Base-by-base conservation (phyloP, 768 basidiomycete genomes). In the Phaeotremella fagi region DNA sequence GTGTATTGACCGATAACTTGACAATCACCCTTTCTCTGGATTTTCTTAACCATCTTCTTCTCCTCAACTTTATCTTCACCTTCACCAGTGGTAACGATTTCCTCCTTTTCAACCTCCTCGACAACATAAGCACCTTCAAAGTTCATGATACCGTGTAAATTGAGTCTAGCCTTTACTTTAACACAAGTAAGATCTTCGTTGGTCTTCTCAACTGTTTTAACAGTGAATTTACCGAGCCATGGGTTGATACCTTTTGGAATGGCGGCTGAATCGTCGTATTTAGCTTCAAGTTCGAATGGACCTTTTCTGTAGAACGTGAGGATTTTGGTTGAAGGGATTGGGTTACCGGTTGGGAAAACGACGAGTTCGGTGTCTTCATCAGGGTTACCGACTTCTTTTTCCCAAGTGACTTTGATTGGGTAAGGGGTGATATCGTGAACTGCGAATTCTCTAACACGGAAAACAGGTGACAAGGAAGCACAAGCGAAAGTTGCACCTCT, bases 401-500 rank as follows among this genome's bases (percentile, higher is more conserved):
- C 82, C 95, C 95, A 98, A 44, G 83, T 82, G 52, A 94, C 84
- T 75, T 86, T 91, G 82, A 98, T 83, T 15, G 90, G 84, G 79
- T 88, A 95, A 41, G 83, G 80, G 51, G 85, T 81, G 76, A 88
- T 83, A 75, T 99, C 95, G 72, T 84, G 82, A 55, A 90, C 78
- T 68, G 83, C 79, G 80, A 99, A 99, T 58, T 98, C 92, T 61
- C 91, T 87, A 28, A 98, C 94, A 60, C 90, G 87, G 87, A 98
- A 99, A 48, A 91, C 85, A 64, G 95, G 95, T 27, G 91, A 95
- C 61, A 95, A 85, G 80, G 90, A 90, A 25, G 95, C 94, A 72
- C 94, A 97, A 31, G 90, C 84, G 75, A 99, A 95, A 50, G 95
- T 97, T 46, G 91, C 88, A 36, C 94, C 95, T 41, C 94, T 88